A percentile compares a stretch with the other conserved stretches of the same genome.
These are phyloP conservation scores for Aspergillus aculeatinus DNA, from an alignment of 2,329 filamentous ascomycete genomes.

Conservation along the genomic window DNA sequence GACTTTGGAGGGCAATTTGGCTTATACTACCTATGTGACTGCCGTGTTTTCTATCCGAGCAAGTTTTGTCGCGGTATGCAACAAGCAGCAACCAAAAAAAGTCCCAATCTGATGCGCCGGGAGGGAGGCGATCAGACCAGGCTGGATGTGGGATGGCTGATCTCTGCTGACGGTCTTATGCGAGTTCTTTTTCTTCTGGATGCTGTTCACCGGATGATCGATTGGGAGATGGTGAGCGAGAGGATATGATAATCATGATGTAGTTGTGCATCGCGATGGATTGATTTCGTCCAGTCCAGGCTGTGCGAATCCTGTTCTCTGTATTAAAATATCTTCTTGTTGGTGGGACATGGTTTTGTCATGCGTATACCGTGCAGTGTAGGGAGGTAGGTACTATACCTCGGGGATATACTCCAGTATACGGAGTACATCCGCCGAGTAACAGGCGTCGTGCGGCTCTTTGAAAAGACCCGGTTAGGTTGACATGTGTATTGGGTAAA, in stretches of 20 bases:
- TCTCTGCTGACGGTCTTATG: not conserved
- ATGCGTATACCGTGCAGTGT: not conserved
- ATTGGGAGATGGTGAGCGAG: not conserved
- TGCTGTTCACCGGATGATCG: not conserved
- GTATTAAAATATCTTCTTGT: slow-evolving; percentile 1
- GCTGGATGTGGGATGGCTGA: not conserved
- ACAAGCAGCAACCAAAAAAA: not conserved
- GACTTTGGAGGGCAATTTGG: too few species aligned
- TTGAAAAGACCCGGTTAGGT: too few species aligned
- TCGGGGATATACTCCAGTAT: too few species aligned
- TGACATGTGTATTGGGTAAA: too few species aligned
- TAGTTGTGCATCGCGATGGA: not conserved
- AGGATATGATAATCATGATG: not conserved
- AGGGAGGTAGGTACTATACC: too few species aligned
- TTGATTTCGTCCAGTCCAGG: not conserved
- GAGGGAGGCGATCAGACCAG: not conserved
- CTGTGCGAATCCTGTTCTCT: too few species aligned
- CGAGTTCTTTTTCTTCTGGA: not conserved
- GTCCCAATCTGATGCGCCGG: not conserved
- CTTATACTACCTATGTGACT: not conserved
- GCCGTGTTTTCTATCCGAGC: not conserved
- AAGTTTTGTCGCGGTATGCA: not conserved
- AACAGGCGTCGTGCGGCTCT: too few species aligned
- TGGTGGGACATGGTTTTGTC: not conserved
- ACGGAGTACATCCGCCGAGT: too few species aligned